Evolutionary conservation across 495 filamentous ascomycete species (phyloP), one percentile per base, ranked within the genome.

Genomic region (Paragyromitra xinjiangensis): DNA sequence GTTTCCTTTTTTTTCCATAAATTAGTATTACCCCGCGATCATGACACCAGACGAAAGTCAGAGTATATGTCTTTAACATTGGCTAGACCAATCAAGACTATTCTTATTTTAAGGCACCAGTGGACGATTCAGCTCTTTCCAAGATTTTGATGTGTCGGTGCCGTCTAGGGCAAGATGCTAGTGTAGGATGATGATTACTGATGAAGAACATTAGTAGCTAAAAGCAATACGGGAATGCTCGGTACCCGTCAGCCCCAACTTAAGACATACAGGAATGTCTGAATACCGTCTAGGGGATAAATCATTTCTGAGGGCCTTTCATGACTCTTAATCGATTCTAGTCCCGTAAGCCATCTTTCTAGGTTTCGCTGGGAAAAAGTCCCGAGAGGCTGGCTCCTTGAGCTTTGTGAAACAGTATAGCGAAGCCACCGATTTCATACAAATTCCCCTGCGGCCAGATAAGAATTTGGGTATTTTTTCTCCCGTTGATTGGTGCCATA

Each of bases 401-500:
- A 39, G 61, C 11, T n/a, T 63, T 63, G 37, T 40, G 19, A 22
- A 64, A 44, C 61, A 24, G 55, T 59, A 40, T 24, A 7, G 39
- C 42, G 8, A 65, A 34, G 34, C 63, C 63, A 65, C 42, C 7
- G 7, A 56, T 59, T 42, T 34, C 37, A 62, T 6, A 26, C 8
- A 48, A 61, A 61, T 11, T 26, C 12, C n/a, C 16, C 40, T 62
- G 22, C 26, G 56, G 7, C 19, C 12, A 16, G 34, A 24, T 45
- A 19, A 11, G 16, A 11, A 1, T 69, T 39, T 40, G 4, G 6
- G 6, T 56, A 12, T 44, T 51, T 22, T 58, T 26, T 53, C 19
- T 19, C 19, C 9, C n/a, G 39, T n/a, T 73, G 61, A 73, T 77
- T 77, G 74, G 74, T 77, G 73, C 73, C 73, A 77, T 77, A 61